Evolutionary conservation across 768 basidiomycete species (phyloP), one percentile per base, ranked within the genome.

Genomic region (Mycena polygramma): DNA sequence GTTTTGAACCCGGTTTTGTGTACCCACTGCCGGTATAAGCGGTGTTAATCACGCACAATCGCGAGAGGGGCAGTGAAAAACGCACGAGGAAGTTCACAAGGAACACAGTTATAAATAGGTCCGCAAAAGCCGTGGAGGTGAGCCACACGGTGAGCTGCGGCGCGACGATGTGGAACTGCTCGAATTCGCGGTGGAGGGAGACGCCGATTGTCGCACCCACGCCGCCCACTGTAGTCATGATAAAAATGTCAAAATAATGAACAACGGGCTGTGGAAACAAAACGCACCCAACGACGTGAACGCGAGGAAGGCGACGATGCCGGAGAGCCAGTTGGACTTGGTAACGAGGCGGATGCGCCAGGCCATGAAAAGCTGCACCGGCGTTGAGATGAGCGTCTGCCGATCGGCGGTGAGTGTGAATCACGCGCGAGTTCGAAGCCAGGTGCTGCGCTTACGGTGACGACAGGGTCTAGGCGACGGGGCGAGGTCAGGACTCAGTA

Each of bases 1-100:
- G 72, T 73, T 35, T 64, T 30, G 62, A 70, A 73, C 10, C 72
- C 72, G 0, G 72, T 73, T 20, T 73, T 63, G 41, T 73, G 68
- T 5, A 19, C 20, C 72, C 72, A 73, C 72, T 72, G 19, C 15
- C 37, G 30, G 30, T 30, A 30, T 30, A 30, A 6, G 30, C 6
- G 30, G 30, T 30, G 30, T 30, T 30, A 30, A 30, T 30, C 30
- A 30, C 6, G 30, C 30, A 30, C 30, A 30, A 30, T 30, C 30
- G 30, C 30, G 30, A 2, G 30, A 6, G 6, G 30, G 30, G 30
- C 2, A 30, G 30, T 8, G 35, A 14, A 35, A 46, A 20, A 61
- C 67, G 30, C 24, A 73, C 71, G 19, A 73, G 46, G 54, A 73
- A 73, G 22, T 73, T 70, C 8, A 70, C 69, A 11, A 73, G 48